Base-by-base conservation (phyloP, 2,329 filamentous ascomycete genomes). In the Polytolypa hystricis region DNA sequence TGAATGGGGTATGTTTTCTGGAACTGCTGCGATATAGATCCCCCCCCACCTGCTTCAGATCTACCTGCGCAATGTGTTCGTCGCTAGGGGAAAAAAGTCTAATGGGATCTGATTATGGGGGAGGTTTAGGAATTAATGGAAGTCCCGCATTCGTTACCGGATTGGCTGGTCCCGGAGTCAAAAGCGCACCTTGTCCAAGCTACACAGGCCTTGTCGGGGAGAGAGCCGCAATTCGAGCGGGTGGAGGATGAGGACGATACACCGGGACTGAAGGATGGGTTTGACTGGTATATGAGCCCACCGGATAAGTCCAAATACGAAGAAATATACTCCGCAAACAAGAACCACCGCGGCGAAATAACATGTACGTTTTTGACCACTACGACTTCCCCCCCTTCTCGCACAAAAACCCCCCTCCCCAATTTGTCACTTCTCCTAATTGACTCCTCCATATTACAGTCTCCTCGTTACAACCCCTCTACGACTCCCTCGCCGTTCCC, bases 231-330 rank as follows among this genome's bases (percentile, higher is more conserved):
- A 49, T 95, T 96, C 58, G 87, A 94, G 60, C 73, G 77, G 43
- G 77, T 93, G 41, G 81, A 86, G 37, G 83, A 70, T 31, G 72
- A 93, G 42, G 76, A 80, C 46, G 87, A 94, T 49, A 77, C 79
- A 3, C 76, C 78, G 1, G 86, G 86, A 1, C 69, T 98, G 44
- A 93, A 93, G 58, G 86, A 95, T 61, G 89, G 89, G 9, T 98
- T 98, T 60, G 91, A 98, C 60, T 98, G 91, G 91, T 98, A 98
- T 66, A 98, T 98, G 85, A 86, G 78, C 42, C 91, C 91, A 0
- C 63, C 69, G 19, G 87, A 98, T 64, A 93, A 93, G 64, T 57
- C 76, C 46, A 96, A 95, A 62, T 98, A 98, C 65, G 86, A 95
- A 62, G 84, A 89, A 51, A 98, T 98, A 62, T 98, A 96, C 64